These are phyloP conservation scores for Phaffia australis DNA, from an alignment of 768 basidiomycete genomes.

Conservation along the genomic window DNA sequence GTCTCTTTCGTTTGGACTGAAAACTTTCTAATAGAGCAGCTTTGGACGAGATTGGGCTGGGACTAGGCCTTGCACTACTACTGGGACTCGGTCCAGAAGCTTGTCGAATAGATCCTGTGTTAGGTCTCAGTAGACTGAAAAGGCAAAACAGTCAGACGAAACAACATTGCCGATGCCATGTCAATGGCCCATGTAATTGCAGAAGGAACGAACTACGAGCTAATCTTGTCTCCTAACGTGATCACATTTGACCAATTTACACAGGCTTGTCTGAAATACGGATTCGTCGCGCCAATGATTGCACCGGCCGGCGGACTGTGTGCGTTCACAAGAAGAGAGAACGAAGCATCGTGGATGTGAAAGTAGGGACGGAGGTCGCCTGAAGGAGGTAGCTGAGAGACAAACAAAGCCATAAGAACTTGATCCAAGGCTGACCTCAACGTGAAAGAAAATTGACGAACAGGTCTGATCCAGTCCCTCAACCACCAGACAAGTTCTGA, in stretches of 20 bases:
- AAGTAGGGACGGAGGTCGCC: slow-evolving; percentile 87
- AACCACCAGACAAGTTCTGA: slow-evolving; percentile 82
- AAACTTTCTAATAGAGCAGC: slow-evolving; percentile 35
- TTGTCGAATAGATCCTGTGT: slow-evolving; percentile 1
- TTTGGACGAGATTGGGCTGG: slow-evolving; percentile 7
- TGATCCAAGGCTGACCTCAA: not conserved
- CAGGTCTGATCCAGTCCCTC: slow-evolving; percentile 71
- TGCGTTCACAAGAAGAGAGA: slow-evolving; percentile 61
- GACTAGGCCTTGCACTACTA: not conserved
- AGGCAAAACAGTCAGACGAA: not conserved
- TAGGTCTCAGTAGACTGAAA: not conserved
- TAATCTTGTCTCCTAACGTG: slow-evolving; percentile 48
- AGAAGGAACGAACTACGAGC: not conserved
- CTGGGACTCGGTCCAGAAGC: not conserved
- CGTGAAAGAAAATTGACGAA: slow-evolving; percentile 37
- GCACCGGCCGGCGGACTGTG: slow-evolving; percentile 64
- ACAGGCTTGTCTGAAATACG: slow-evolving; percentile 67
- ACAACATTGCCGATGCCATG: not conserved
- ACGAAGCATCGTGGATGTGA: slow-evolving; percentile 90
- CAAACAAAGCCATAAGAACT: slow-evolving; percentile 2
- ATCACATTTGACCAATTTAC: slow-evolving; percentile 72
- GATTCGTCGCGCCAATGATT: slow-evolving; percentile 77
- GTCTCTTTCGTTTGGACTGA: slow-evolving; percentile 51
- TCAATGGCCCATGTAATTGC: not conserved
- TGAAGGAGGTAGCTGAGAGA: slow-evolving; percentile 59